Conservation (phyloP, 371 early-diverging fungal genomes). For the Mortierella sp. region DNA sequence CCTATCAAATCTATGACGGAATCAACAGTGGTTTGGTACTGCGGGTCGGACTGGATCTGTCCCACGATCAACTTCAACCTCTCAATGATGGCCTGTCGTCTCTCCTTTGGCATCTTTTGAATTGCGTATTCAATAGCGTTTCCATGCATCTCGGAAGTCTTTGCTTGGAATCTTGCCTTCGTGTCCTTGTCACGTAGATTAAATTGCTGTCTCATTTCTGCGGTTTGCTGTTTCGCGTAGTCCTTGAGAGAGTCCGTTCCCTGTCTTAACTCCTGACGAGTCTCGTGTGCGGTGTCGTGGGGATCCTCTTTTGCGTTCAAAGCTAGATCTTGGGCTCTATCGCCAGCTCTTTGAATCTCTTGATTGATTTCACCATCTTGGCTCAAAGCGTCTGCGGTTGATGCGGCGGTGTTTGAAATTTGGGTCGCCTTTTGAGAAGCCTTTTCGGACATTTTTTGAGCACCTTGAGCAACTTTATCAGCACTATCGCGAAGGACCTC, state of each 20-base stretch:
- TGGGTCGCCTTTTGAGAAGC: slow-evolving; percentile 20
- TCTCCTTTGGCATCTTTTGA: slow-evolving; percentile 60
- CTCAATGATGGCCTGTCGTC: slow-evolving; percentile 58
- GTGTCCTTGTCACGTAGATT: slow-evolving; percentile 15
- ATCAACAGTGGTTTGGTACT: slow-evolving; percentile 66
- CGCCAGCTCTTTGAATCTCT: too few relatives aligned
- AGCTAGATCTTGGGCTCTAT: too few relatives aligned
- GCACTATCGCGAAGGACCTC: slow-evolving; percentile 63
- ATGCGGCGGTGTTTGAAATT: too few relatives aligned
- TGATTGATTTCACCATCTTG: too few relatives aligned
- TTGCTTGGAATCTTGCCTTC: slow-evolving; percentile 16
- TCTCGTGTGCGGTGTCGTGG: neutral
- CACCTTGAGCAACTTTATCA: slow-evolving; percentile 50
- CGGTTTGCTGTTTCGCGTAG: slow-evolving; percentile 13
- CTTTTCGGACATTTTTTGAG: slow-evolving; percentile 37
- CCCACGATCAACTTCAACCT: slow-evolving; percentile 61
- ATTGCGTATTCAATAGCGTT: slow-evolving; percentile 31
- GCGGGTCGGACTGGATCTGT: slow-evolving; percentile 64
- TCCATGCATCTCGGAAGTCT: slow-evolving; percentile 9
- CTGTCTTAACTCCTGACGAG: neutral
- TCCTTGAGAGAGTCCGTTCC: slow-evolving; percentile 7
- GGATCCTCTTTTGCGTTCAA: slow-evolving; percentile 23
- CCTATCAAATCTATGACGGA: slow-evolving; percentile 58
- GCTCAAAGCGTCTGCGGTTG: too few relatives aligned
- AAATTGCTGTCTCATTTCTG: slow-evolving; percentile 16